Percentiles rank a stretch among this genome's conserved stretches.
These are phyloP conservation scores for Exophiala dermatitidis DNA, from an alignment of 2,329 filamentous ascomycete species.

Conservation along the genomic window DNA sequence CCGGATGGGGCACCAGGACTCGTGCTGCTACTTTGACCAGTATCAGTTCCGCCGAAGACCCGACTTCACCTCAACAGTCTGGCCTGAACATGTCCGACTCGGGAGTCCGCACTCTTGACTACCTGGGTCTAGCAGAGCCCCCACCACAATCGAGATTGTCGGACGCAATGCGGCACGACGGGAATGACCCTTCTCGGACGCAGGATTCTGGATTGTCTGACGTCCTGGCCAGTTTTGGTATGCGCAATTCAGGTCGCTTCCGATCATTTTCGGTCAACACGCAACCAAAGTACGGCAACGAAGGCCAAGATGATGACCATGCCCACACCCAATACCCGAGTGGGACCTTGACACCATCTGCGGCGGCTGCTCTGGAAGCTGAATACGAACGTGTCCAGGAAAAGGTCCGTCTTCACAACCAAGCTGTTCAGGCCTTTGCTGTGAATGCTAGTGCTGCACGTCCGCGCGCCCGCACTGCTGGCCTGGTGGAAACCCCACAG, in stretches of 20 bases:
- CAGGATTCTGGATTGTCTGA: conserved; percentile 47
- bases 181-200: conserved; percentile 45
- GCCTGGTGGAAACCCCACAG: conserved; percentile 71
- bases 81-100: conserved; percentile 76
- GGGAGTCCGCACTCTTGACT: conserved; percentile 89
- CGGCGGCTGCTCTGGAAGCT: conserved; percentile 47
- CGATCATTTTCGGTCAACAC: conserved; percentile 98
- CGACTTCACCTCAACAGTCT: conserved; percentile 78
- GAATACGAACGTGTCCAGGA: conserved; percentile 56
- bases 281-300: conserved; percentile 89
- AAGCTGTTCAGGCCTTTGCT: conserved; percentile 86
- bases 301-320: conserved; percentile 65
- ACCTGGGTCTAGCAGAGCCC: conserved; percentile 88
- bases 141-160: conserved; percentile 67
- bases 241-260: conserved; percentile 76
- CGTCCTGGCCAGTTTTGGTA: conserved; percentile 66
- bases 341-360: conserved; percentile 53
- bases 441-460: conserved; percentile 73
- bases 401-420: conserved; percentile 79
- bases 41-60: conserved; percentile 78
- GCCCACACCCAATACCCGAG: conserved; percentile 52
- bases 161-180: conserved; percentile 58
- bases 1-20: conserved; percentile 78
- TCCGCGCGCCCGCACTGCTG: conserved; percentile 83
- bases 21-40: conserved; percentile 84